A percentile compares a stretch with the other conserved stretches of the same genome.
Evolutionary conservation across 768 basidiomycete species (phyloP).

Genomic region (Ramaria sp.): DNA sequence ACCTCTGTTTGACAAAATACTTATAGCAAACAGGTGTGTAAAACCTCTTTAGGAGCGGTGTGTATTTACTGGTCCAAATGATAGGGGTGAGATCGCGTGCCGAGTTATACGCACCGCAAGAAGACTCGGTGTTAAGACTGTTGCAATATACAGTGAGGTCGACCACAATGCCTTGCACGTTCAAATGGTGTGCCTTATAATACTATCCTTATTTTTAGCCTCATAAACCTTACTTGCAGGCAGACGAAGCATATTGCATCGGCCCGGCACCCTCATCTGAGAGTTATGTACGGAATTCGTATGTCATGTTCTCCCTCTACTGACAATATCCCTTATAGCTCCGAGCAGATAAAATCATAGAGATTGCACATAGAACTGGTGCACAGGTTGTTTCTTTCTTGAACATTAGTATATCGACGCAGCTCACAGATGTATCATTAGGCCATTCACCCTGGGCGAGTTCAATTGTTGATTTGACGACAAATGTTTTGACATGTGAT

Average conservation of each 20-base stretch:
- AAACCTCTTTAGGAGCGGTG: neutral
- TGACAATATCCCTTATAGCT: constrained; percentile 37
- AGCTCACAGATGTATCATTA: constrained; percentile 19
- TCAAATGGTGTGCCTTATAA: constrained; percentile 41
- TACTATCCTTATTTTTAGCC: neutral
- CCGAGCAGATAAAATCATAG: constrained; percentile 79
- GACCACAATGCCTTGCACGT: constrained; percentile 79
- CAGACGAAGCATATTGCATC: constrained; percentile 87
- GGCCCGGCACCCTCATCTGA: constrained; percentile 84
- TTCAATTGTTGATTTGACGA: neutral
- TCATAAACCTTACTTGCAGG: constrained; percentile 24
- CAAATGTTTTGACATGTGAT: constrained; percentile 7
- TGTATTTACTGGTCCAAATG: neutral
- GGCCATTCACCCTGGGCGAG: constrained; percentile 89
- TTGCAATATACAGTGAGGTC: constrained; percentile 85
- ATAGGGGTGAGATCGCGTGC: constrained; percentile 91
- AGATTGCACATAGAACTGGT: constrained; percentile 68
- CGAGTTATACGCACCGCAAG: constrained; percentile 85
- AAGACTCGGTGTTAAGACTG: constrained; percentile 82
- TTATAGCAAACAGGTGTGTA: constrained; percentile 80
- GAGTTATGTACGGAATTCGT: constrained; percentile 58
- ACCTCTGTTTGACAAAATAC: constrained; percentile 68
- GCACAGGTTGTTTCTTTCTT: constrained; percentile 52
- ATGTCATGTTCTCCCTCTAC: neutral
- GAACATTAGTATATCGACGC: neutral